A percentile compares a stretch with the other conserved stretches of the same genome.
These are phyloP conservation scores for Dalbergia cochinchinensis DNA, from an alignment of 306 rosid species.

Conservation along the genomic window DNA sequence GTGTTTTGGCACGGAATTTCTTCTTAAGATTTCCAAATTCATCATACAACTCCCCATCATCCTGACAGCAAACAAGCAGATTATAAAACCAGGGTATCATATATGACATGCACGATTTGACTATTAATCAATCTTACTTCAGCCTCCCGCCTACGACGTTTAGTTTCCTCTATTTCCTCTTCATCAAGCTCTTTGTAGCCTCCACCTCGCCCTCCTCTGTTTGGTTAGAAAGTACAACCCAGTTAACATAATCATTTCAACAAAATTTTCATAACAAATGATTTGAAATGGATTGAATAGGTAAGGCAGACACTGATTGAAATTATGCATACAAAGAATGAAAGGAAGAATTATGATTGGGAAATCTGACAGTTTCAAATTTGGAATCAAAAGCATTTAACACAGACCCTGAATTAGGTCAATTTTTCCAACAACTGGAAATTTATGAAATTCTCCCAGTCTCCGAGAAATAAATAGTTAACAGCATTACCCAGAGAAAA, in stretches of 20 bases:
- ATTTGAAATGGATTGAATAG: conserved; percentile 10
- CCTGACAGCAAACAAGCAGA: conserved; percentile 58
- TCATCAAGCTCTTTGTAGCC: conserved; percentile 99
- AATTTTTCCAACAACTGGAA: not conserved
- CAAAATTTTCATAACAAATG: conserved; percentile 14
- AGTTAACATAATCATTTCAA: conserved; percentile 35
- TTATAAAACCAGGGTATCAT: conserved; percentile 32
- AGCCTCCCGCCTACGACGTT: conserved; percentile 93
- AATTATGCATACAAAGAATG: not conserved
- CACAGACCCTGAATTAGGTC: not conserved
- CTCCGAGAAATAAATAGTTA: too few relatives aligned
- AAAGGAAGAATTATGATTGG: conserved; percentile 9
- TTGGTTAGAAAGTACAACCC: conserved; percentile 36
- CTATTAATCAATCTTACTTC: conserved; percentile 72
- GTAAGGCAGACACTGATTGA: not conserved
- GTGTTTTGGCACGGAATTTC: conserved; percentile 92
- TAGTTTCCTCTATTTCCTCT: conserved; percentile 95
- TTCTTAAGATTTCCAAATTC: conserved; percentile 99
- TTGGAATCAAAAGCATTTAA: conserved; percentile 12
- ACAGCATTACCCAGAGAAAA: too few relatives aligned
- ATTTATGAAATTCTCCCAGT: not conserved
- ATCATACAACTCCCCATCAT: conserved; percentile 97
- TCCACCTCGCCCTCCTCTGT: conserved; percentile 98
- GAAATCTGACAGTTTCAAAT: conserved; percentile 27
- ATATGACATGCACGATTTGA: conserved; percentile 18